phyloP scores from a whole-genome alignment of 441 rosid species.

The Aleurites moluccanus region DNA sequence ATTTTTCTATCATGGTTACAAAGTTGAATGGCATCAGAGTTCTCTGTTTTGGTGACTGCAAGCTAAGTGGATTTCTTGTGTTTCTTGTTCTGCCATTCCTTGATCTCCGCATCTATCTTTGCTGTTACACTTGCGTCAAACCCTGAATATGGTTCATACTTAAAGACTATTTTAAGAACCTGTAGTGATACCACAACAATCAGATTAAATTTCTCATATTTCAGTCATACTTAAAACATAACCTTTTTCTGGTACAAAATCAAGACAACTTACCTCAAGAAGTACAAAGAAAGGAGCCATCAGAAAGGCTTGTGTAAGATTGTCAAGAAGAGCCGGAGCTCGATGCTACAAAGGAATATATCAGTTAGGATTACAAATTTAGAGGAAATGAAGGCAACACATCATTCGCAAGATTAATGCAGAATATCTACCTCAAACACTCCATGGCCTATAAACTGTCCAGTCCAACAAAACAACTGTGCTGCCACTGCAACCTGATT shows the following conservation, averaged over 20 bases:
- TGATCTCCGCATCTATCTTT: slow-evolving; percentile 57
- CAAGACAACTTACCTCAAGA: slow-evolving; percentile 54
- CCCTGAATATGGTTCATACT: slow-evolving; percentile 84
- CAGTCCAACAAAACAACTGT: slow-evolving; percentile 73
- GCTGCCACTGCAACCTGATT: slow-evolving; percentile 68
- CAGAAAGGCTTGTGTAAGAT: slow-evolving; percentile 65
- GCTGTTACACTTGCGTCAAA: slow-evolving; percentile 63
- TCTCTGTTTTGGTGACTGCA: background rate
- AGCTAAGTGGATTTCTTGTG: slow-evolving; percentile 49
- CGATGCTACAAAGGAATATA: slow-evolving; percentile 51
- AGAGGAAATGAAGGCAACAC: background rate
- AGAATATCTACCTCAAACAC: slow-evolving; percentile 60
- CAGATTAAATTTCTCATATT: background rate
- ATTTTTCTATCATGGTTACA: background rate
- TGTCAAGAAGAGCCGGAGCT: slow-evolving; percentile 84
- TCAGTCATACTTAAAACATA: background rate
- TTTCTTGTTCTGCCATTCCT: slow-evolving; percentile 55
- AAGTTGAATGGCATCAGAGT: background rate
- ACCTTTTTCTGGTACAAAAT: no score
- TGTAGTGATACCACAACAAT: slow-evolving; percentile 26
- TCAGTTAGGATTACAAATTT: background rate
- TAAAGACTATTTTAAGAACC: slow-evolving; percentile 59
- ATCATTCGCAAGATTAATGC: background rate
- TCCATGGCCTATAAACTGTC: slow-evolving; percentile 85
- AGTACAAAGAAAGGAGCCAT: slow-evolving; percentile 89